Base-by-base conservation (phyloP, 164 flowering plant genomes). In the Kalanchoe fedtschenkoi region DNA sequence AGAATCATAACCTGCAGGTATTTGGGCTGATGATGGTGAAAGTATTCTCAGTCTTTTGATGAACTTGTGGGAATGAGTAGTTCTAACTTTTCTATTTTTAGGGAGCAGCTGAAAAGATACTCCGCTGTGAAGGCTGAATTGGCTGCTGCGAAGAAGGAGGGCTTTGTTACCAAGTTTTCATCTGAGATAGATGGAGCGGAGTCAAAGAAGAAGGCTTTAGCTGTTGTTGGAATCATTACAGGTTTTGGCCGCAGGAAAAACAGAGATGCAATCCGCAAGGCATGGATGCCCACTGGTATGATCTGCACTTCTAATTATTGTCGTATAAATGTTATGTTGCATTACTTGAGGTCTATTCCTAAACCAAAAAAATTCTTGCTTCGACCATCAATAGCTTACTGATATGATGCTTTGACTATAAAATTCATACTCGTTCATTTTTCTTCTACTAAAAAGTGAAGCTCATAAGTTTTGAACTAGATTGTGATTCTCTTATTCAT, bases 281-380 rank as follows among this genome's bases (percentile, higher is more conserved):
- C 97, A 51, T 92, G 98, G 97, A 80, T 88, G 90, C 83, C 86
- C 71, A 76, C 79, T 62, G 98, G 98, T 92, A 84, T 58, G 44
- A 39, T 67, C 37, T 61, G 44, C 16, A 61, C 21, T 39, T n/a
- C 34, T 35, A 11, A 33, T 2, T 62, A 10, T 37, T 47, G 30
- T 2, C 55, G 10, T 47, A 22, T 47, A 9, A n/a, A n/a, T n/a
- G n/a, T n/a, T n/a, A n/a, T n/a, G n/a, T n/a, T n/a, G n/a, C n/a
- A 60, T 14, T 43, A 34, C 55, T 13, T 69, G 65, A 51, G 28
- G 21, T 60, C 30, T n/a, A 24, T 56, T 14, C 22, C 17, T 29
- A 7, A 24, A 29, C 44, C n/a, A n/a, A n/a, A n/a, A n/a, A 8
- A 37, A 37, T 37, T 37, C 39, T 37, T 37, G 39, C 39, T 37